Percentiles rank a stretch among this genome's conserved stretches.
phyloP scores from a whole-genome alignment of 305 asterid genomes.

The Solanum hybrid region DNA sequence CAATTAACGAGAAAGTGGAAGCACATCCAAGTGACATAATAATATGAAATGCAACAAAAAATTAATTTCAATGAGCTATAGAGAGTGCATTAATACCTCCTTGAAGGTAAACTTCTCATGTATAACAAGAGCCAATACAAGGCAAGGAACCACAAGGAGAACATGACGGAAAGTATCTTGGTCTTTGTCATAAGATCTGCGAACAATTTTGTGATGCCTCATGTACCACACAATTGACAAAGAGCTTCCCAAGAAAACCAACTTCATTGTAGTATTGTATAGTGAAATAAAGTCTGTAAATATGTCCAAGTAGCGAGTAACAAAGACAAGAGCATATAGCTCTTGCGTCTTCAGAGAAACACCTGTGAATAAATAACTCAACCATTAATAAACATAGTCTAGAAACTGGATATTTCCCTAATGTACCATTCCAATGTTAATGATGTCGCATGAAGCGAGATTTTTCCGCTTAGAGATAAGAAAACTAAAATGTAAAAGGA shows the following conservation, averaged over 20 bases:
- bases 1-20: not conserved
- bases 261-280: slow-evolving; percentile 74
- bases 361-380: slow-evolving; percentile 32
- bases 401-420: not conserved
- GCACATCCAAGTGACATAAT: not conserved
- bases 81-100: slow-evolving; percentile 48
- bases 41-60: not conserved
- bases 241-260: slow-evolving; percentile 91
- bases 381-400: slow-evolving; percentile 9
- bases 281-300: slow-evolving; percentile 69
- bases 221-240: slow-evolving; percentile 95
- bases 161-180: slow-evolving; percentile 92
- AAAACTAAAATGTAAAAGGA: not conserved
- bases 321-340: slow-evolving; percentile 77
- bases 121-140: slow-evolving; percentile 56
- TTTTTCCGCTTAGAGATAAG: not conserved
- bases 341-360: slow-evolving; percentile 87
- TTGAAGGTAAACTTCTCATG: slow-evolving; percentile 72
- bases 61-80: not conserved
- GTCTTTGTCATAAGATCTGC: slow-evolving; percentile 91
- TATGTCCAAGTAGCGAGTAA: slow-evolving; percentile 80
- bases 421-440: not conserved
- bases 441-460: not conserved
- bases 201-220: slow-evolving; percentile 81
- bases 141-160: slow-evolving; percentile 73